Conservation (phyloP, 345 rosid genomes). For the Hibiscus syriacus region DNA sequence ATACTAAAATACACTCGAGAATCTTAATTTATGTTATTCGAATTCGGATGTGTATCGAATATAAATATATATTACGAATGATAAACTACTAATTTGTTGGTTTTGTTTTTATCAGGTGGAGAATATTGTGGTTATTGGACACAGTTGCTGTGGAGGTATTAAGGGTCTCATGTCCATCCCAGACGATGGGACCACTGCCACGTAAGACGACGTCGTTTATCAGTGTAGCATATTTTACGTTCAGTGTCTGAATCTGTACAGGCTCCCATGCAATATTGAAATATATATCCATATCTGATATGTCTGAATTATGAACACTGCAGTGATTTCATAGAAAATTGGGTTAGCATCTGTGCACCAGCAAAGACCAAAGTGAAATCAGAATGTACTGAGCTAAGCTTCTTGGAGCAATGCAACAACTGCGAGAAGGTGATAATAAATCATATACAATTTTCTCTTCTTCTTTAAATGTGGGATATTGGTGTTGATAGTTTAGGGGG, state of each 20-base stretch:
- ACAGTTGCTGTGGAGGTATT: conserved; percentile 95
- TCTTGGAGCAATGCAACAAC: conserved; percentile 62
- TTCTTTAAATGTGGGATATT: not conserved
- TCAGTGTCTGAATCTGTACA: not conserved
- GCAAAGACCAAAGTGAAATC: conserved; percentile 72
- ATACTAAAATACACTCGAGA: too few relatives aligned
- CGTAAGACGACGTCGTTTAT: conserved; percentile 18
- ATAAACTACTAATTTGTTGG: too few relatives aligned
- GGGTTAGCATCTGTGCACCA: conserved; percentile 72
- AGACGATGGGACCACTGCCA: conserved; percentile 45
- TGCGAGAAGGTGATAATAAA: conserved; percentile 66
- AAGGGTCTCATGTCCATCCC: conserved; percentile 89
- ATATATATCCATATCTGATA: too few relatives aligned
- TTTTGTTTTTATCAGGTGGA: conserved; percentile 50
- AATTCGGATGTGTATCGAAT: too few relatives aligned
- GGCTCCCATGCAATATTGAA: not conserved
- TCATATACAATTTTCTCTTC: not conserved
- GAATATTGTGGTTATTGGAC: conserved; percentile 82
- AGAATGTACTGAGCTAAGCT: conserved; percentile 28
- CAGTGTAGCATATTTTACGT: not conserved
- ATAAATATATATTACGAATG: too few relatives aligned
- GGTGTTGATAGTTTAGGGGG: not conserved
- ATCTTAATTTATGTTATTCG: too few relatives aligned
- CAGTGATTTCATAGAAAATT: conserved; percentile 87
- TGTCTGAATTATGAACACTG: not conserved